These are phyloP conservation scores for Amaranthus tricolor DNA, from an alignment of 179 eudicot species.

Conservation along the genomic window DNA sequence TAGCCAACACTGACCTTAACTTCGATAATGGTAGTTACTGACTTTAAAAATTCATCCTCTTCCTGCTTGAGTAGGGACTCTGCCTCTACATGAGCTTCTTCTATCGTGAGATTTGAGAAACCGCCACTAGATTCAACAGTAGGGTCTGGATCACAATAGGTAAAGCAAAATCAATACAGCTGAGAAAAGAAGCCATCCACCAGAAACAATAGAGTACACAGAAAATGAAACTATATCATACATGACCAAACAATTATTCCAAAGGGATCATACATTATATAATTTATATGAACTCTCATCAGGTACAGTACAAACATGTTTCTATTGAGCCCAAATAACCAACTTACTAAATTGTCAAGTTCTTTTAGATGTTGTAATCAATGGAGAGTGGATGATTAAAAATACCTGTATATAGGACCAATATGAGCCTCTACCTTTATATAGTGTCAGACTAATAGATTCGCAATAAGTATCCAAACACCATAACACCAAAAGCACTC, in stretches of 20 bases:
- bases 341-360: not conserved
- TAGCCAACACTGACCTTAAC: conserved; percentile 53
- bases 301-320: not conserved
- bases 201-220: not conserved
- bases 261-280: not conserved
- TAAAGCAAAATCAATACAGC: not conserved
- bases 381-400: not conserved
- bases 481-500: too few relatives aligned
- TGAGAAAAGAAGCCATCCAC: not conserved
- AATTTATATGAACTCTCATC: not conserved
- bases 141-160: conserved; percentile 36
- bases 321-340: not conserved
- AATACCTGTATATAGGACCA: not conserved
- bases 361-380: not conserved
- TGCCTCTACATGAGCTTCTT: conserved; percentile 49
- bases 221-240: not conserved
- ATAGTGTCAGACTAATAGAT: not conserved
- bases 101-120: conserved; percentile 26
- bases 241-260: not conserved
- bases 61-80: conserved; percentile 59
- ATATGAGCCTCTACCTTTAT: not conserved
- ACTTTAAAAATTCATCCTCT: conserved; percentile 59
- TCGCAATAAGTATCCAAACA: not conserved
- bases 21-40: conserved; percentile 53
- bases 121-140: conserved; percentile 36